Evolutionary conservation across 1,284 basidiomycete genomes (phyloP), one percentile per base, ranked within the genome.

Genomic region (Cutaneotrichosporon dermatis): DNA sequence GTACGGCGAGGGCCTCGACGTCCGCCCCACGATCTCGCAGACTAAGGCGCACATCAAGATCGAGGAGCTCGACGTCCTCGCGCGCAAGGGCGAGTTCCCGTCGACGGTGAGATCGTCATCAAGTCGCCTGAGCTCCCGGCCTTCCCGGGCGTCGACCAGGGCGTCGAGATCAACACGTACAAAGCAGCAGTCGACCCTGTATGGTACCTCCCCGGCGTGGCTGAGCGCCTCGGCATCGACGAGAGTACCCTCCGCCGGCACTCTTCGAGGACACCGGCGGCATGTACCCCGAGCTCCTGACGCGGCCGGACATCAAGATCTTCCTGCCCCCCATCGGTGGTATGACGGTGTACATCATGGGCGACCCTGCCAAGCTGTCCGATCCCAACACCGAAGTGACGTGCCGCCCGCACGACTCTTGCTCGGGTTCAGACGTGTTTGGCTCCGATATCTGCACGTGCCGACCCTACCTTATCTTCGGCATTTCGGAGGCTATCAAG

Each of bases 251-350:
- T 98, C 8, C 86, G 94, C 39, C 83, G 94, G 89, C 91, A 0
- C 81, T 98, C 37, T 98, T 97, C 68, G 65, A 64, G 74, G 93
- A 97, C 61, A 81, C 80, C 0, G 92, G 92, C 68, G 93, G 92
- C 70, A 94, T 94, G 88, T 95, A 96, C 76, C 93, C 93, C 2
- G 94, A 98, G 70, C 84, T 98, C 51, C 87, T 98, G 68, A 97
- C 94, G 9, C 86, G 94, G 12, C 92, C 91, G 1, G 92, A 96
- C 73, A 88, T 98, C 80, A 94, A 95, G 75, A 84, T 93, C 33
- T 97, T 97, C 83, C 82, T 97, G 0, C 94, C 95, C 0, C 95
- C 94, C 0, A 97, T 98, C 64, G 92, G 92, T 3, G 87, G 87
- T 42, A 76, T 93, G 69, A 95, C 93, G 0, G 91, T 92, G 8